These are phyloP conservation scores for Dothidotthia symphoricarpi DNA, from an alignment of 2,329 filamentous ascomycete species.

Conservation along the genomic window DNA sequence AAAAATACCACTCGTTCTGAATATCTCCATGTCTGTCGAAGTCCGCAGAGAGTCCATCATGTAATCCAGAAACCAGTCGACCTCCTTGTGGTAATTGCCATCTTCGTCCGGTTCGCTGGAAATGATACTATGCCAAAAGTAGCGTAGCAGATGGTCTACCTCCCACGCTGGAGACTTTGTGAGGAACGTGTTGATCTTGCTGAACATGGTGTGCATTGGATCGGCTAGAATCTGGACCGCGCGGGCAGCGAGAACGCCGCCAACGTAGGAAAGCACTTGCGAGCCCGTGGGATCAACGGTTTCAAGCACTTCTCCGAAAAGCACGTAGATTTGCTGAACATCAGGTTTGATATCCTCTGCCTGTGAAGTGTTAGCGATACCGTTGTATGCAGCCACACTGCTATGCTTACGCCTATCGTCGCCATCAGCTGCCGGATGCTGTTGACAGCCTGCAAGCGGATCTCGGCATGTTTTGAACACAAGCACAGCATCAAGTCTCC, in stretches of 20 bases:
- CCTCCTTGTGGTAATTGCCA: conserved; percentile 65
- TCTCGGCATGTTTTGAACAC: conserved; percentile 69
- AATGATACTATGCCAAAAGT: conserved; percentile 68
- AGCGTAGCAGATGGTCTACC: conserved; percentile 53
- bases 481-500: conserved; percentile 71
- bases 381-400: background rate
- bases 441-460: conserved; percentile 73
- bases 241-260: conserved; percentile 71
- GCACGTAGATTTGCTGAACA: conserved; percentile 73
- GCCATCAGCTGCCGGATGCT: conserved; percentile 64
- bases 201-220: conserved; percentile 79
- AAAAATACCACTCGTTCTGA: conserved; percentile 64
- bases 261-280: conserved; percentile 64
- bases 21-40: conserved; percentile 58
- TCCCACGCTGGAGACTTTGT: conserved; percentile 76
- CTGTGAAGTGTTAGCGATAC: conserved; percentile 6
- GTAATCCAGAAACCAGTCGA: conserved; percentile 71
- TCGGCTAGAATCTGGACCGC: conserved; percentile 69
- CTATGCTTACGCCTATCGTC: conserved; percentile 47
- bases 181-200: conserved; percentile 81
- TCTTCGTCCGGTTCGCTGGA: conserved; percentile 74
- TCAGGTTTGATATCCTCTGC: conserved; percentile 55
- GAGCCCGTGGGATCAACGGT: conserved; percentile 49
- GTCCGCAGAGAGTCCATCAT: conserved; percentile 67
- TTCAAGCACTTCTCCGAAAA: conserved; percentile 77